phyloP scores from a whole-genome alignment of 1,139 yeast species.

The Scheffersomyces stambukii region DNA sequence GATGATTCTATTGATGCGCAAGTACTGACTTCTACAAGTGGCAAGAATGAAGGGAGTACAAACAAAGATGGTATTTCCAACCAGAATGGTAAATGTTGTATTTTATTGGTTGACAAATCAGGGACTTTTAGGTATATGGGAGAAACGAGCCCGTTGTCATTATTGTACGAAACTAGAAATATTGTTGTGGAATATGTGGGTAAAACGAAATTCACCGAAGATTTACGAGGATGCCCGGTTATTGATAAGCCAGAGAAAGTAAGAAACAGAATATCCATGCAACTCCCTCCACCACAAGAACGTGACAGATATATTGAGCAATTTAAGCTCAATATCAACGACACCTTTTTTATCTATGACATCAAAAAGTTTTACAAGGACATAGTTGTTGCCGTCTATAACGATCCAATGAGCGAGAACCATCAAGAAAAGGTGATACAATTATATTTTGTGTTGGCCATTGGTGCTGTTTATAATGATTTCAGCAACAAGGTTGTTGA shows the following conservation, averaged over 20 bases:
- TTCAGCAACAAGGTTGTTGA: slow-evolving; percentile 15
- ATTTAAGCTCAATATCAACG: slow-evolving; percentile 32
- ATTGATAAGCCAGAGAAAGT: slow-evolving; percentile 24
- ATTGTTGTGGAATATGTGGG: slow-evolving; percentile 16
- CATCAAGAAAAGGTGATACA: slow-evolving; percentile 19
- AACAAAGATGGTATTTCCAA: slow-evolving; percentile 12
- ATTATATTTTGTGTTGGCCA: slow-evolving; percentile 34
- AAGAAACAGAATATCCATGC: slow-evolving; percentile 14
- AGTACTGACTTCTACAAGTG: too few species aligned
- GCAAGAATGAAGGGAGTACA: background rate
- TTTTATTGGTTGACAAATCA: slow-evolving; percentile 17
- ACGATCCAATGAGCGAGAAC: slow-evolving; percentile 16
- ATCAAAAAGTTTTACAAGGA: slow-evolving; percentile 22
- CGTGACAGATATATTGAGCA: slow-evolving; percentile 26
- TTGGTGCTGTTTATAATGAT: slow-evolving; percentile 31
- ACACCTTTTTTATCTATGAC: slow-evolving; percentile 31
- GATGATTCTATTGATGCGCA: background rate
- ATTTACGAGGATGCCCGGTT: slow-evolving; percentile 28
- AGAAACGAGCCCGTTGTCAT: slow-evolving; percentile 23
- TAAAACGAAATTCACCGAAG: slow-evolving; percentile 23
- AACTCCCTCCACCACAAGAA: slow-evolving; percentile 16
- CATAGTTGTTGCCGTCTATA: slow-evolving; percentile 23
- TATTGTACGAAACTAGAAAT: slow-evolving; percentile 21
- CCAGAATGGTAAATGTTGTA: slow-evolving; percentile 14
- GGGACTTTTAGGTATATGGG: slow-evolving; percentile 23